These are phyloP conservation scores for Thalassiosira oceanica DNA, from an alignment of 352 stramenopile species.

Conservation along the genomic window DNA sequence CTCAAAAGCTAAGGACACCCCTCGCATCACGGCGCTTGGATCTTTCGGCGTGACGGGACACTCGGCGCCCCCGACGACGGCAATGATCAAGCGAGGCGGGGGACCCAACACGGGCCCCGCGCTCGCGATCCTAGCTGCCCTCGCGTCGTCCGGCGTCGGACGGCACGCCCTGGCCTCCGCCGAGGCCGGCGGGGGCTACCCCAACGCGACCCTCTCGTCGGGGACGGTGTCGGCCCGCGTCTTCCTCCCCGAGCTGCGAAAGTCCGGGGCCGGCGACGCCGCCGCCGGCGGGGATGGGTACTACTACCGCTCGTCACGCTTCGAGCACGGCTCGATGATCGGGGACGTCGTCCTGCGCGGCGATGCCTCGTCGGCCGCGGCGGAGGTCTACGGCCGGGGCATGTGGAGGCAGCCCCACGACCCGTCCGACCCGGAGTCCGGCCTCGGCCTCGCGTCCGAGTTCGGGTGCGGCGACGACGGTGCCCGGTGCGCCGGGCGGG, in stretches of 20 bases:
- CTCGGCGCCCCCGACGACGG: too few species aligned
- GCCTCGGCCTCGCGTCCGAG: slow-evolving; percentile 67
- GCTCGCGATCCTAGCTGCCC: too few species aligned
- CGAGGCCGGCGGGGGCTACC: slow-evolving; percentile 12
- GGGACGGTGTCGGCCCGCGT: slow-evolving; percentile 33
- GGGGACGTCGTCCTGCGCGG: slow-evolving; percentile 53
- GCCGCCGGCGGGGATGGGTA: too few species aligned
- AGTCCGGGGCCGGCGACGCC: too few species aligned
- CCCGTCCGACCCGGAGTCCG: slow-evolving; percentile 67
- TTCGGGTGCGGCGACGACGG: slow-evolving; percentile 77
- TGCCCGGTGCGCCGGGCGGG: slow-evolving; percentile 47
- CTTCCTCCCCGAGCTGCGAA: slow-evolving; percentile 26
- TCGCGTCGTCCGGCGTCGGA: too few species aligned
- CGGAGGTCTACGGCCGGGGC: slow-evolving; percentile 57
- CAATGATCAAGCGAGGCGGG: too few species aligned
- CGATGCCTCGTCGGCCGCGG: slow-evolving; percentile 27
- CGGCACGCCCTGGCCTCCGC: too few species aligned
- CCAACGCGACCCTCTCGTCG: slow-evolving; percentile 33
- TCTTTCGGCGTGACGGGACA: too few species aligned
- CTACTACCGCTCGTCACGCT: slow-evolving; percentile 61
- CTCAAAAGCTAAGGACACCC: too few species aligned
- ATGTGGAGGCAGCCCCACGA: slow-evolving; percentile 69
- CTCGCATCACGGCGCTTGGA: too few species aligned
- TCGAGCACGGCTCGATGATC: slow-evolving; percentile 75
- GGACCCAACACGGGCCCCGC: too few species aligned